These are phyloP conservation scores for Primulina huaijiensis DNA, from an alignment of 257 asterid genomes.

Conservation along the genomic window DNA sequence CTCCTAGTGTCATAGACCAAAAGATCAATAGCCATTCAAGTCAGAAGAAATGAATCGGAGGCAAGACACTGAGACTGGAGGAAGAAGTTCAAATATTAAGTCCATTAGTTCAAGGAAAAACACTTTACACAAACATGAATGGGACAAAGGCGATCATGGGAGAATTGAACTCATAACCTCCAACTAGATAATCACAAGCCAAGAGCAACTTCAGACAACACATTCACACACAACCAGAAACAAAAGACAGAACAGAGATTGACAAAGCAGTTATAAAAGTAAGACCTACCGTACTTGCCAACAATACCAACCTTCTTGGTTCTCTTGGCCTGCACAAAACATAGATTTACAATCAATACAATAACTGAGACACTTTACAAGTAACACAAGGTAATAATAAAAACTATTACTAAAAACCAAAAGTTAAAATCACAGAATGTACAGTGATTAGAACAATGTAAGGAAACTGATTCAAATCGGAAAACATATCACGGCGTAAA, in stretches of 20 bases:
- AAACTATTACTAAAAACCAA: too few species aligned
- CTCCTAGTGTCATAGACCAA: neutral
- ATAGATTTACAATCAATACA: conserved; percentile 1
- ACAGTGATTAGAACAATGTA: neutral
- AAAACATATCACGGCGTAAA: too few species aligned
- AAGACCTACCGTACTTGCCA: conserved; percentile 69
- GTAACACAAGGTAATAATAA: too few species aligned
- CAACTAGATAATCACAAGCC: neutral
- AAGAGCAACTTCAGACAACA: neutral
- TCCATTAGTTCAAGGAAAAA: neutral
- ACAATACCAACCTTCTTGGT: conserved; percentile 90
- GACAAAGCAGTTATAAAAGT: neutral
- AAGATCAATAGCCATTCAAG: neutral
- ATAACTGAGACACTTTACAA: neutral
- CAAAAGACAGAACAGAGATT: neutral
- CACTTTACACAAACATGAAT: neutral
- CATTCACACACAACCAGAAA: neutral
- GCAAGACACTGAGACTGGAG: neutral
- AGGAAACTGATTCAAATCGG: neutral
- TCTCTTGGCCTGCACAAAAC: conserved; percentile 64
- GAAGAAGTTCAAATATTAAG: neutral
- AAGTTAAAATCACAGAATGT: too few species aligned
- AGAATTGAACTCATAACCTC: neutral
- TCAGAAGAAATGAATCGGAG: neutral
- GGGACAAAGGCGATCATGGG: neutral